Conservation (phyloP, 2,329 filamentous ascomycete genomes). For the Lasiodiplodia theobromae region DNA sequence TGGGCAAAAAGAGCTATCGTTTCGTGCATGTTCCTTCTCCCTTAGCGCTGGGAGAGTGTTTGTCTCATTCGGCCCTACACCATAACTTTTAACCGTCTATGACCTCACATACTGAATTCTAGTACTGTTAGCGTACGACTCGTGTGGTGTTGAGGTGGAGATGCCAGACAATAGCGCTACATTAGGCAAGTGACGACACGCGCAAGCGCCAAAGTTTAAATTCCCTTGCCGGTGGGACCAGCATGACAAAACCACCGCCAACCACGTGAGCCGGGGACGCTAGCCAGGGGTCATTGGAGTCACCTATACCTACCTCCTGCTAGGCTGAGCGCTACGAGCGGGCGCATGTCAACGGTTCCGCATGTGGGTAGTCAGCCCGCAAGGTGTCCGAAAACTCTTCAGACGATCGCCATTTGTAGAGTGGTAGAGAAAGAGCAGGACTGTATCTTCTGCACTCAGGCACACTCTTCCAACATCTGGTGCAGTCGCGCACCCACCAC, state of each 20-base stretch:
- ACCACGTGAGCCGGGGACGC: not conserved
- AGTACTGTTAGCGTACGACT: not conserved
- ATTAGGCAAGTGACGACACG: constrained; percentile 14
- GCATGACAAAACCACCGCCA: not conserved
- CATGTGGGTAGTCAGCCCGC: not conserved
- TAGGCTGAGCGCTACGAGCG: not conserved
- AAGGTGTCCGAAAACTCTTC: not conserved
- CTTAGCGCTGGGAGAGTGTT: not conserved
- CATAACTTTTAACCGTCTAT: not conserved
- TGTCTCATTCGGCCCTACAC: not conserved
- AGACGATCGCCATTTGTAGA: not conserved
- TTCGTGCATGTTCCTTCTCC: no score
- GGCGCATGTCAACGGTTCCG: not conserved
- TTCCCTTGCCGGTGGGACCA: not conserved
- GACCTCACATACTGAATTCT: no score
- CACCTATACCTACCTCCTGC: not conserved
- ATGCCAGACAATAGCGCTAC: not conserved
- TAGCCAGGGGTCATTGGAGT: not conserved
- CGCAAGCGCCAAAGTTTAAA: constrained; percentile 22
- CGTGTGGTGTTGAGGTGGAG: constrained; percentile 21
- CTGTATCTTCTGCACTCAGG: not conserved
- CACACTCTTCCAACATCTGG: not conserved
- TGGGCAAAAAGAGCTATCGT: no score
- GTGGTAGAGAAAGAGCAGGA: not conserved
- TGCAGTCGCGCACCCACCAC: constrained; percentile 12